These are phyloP conservation scores for Colletotrichum sp. DNA, from an alignment of 2,329 filamentous ascomycete species.

Conservation along the genomic window DNA sequence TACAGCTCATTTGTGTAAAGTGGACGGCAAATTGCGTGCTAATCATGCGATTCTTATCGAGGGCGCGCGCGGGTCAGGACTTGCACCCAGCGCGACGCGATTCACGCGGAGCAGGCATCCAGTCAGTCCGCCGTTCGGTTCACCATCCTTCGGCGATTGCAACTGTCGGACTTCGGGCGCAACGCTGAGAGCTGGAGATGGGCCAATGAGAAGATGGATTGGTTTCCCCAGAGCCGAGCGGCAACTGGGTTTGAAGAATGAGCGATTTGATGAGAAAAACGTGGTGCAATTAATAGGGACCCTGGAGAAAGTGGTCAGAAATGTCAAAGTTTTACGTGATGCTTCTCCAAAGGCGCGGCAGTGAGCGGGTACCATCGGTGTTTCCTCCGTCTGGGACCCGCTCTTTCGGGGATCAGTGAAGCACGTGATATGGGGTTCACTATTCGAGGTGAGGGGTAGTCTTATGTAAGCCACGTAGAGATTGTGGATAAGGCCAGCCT, in stretches of 20 bases:
- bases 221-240: slow-evolving; percentile 3
- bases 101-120: neutral
- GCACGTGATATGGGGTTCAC: slow-evolving; percentile 7
- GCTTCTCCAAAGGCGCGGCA: neutral
- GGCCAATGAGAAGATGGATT: neutral
- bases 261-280: neutral
- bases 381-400: neutral
- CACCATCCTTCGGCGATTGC: neutral
- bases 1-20: neutral
- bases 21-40: neutral
- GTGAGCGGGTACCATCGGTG: slow-evolving; percentile 6
- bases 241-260: neutral
- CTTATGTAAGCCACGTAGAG: neutral
- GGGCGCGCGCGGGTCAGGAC: neutral
- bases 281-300: neutral
- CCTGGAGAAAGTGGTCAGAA: slow-evolving; percentile 3
- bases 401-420: neutral
- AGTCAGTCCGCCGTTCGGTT: neutral
- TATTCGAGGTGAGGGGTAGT: neutral
- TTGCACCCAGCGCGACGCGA: neutral
- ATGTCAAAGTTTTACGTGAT: slow-evolving; percentile 17
- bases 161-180: neutral
- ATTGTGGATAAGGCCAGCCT: neutral
- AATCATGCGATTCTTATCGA: neutral
- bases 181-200: neutral